Base-by-base conservation (phyloP, 2,329 filamentous ascomycete species). In the Calonectria honghensis region DNA sequence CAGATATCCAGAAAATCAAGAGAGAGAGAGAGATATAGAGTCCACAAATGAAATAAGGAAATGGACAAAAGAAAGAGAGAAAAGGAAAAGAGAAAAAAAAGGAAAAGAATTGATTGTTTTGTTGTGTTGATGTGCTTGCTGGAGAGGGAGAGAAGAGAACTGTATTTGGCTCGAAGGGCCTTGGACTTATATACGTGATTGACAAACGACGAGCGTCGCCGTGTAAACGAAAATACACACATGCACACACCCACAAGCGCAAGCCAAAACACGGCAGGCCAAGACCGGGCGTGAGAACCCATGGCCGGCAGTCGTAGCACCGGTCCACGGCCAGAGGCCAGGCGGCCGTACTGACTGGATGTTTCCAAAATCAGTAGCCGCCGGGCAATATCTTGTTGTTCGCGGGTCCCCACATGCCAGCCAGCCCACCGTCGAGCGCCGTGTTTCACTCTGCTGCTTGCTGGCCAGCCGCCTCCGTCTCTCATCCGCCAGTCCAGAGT, bases 351-450 rank as follows among this genome's bases (percentile, higher is more conserved):
- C 54, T 54, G 65, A 39, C 41, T 24, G 50, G 41, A 65, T 73
- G 73, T 75, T 81, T 78, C 78, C 77, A 80, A 73, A 75, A 77
- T 71, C 78, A 81, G 79, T 78, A 81, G 69, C 79, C 79, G 78
- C 79, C 72, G 59, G 65, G 18, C 32, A 29, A 52, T 68, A n/a
- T 29, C 48, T 63, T n/a, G 41, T 41, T 61, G 57, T 24, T 61
- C 41, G 39, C 51, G 2, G 14, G 24, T 50, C 37, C 24, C 67
- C 39, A 66, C 57, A 45, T 50, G 37, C 54, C 35, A n/a, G 31
- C 76, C 39, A 41, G 39, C 41, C 41, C 41, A 45, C 41, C 41
- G 77, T 73, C 75, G 45, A 73, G 74, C 76, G 72, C 39, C 66
- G 11, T 67, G 70, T 75, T 74, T 76, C 75, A 51, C 29, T 54